Evolutionary conservation across 1,284 basidiomycete species (phyloP).

Genomic region (Ustilago hordei): DNA sequence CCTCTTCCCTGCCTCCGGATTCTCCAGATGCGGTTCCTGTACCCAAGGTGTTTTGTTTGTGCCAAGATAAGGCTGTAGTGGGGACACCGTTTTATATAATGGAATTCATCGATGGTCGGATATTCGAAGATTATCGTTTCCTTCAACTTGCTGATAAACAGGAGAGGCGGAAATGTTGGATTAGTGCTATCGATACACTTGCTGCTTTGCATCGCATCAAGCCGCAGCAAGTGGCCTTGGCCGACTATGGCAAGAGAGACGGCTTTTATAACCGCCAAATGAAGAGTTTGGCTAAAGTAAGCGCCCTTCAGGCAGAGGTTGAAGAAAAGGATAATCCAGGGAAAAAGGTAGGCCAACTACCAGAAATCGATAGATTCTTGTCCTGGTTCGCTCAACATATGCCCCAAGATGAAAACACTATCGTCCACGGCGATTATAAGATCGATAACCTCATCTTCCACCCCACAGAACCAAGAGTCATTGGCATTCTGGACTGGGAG

Average conservation of each 20-base stretch:
- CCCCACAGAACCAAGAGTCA: conserved; percentile 87
- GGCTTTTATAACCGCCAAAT: conserved; percentile 93
- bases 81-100: conserved; percentile 95
- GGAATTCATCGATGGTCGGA: conserved; percentile 88
- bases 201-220: conserved; percentile 80
- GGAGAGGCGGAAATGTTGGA: conserved; percentile 77
- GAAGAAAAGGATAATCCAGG: conserved; percentile 76
- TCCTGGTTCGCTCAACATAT: conserved; percentile 81
- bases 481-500: conserved; percentile 97
- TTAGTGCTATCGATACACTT: conserved; percentile 73
- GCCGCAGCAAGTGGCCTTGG: conserved; percentile 79
- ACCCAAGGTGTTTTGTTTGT: conserved; percentile 85
- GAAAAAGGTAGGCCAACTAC: conserved; percentile 74
- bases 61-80: conserved; percentile 76
- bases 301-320: conserved; percentile 77
- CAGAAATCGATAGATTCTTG: conserved; percentile 79
- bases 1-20: conserved; percentile 10
- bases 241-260: conserved; percentile 80
- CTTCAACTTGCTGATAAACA: conserved; percentile 67
- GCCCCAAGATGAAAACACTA: conserved; percentile 76
- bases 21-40: conserved; percentile 77
- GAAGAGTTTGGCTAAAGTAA: conserved; percentile 82
- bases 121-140: conserved; percentile 88
- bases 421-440: conserved; percentile 97
- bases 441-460: conserved; percentile 96